Evolutionary conservation across 768 basidiomycete genomes (phyloP).

Genomic region (Pleurotus platypus): DNA sequence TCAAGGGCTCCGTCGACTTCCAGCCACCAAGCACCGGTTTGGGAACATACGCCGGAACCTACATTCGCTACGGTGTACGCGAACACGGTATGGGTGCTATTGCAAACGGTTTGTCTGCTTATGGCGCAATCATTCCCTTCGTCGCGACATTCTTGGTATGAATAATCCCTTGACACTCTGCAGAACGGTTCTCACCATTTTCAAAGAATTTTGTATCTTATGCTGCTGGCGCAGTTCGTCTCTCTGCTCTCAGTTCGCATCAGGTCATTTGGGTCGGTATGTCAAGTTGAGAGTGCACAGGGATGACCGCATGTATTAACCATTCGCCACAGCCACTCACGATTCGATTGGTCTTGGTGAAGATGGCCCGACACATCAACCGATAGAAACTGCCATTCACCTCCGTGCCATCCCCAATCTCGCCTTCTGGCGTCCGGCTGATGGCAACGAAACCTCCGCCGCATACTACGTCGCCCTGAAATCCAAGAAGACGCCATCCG

Average conservation of each 20-base stretch:
- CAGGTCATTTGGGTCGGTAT: slow-evolving; percentile 92
- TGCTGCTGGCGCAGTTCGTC: slow-evolving; percentile 87
- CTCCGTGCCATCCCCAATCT: slow-evolving; percentile 89
- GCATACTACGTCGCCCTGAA: slow-evolving; percentile 79
- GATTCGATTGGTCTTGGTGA: slow-evolving; percentile 92
- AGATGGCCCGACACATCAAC: slow-evolving; percentile 96
- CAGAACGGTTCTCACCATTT: slow-evolving; percentile 10
- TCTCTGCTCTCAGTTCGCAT: slow-evolving; percentile 85
- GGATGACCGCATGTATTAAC: background rate
- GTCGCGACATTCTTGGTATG: slow-evolving; percentile 86
- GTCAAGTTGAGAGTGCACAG: slow-evolving; percentile 22
- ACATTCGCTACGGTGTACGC: slow-evolving; percentile 95
- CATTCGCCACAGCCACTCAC: slow-evolving; percentile 68
- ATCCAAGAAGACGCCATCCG: slow-evolving; percentile 75
- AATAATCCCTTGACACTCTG: background rate
- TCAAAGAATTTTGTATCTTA: slow-evolving; percentile 88
- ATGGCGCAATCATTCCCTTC: slow-evolving; percentile 89
- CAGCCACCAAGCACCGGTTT: slow-evolving; percentile 84
- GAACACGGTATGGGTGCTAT: slow-evolving; percentile 98
- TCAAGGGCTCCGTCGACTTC: slow-evolving; percentile 84
- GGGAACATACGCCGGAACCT: slow-evolving; percentile 82
- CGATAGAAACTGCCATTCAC: slow-evolving; percentile 83
- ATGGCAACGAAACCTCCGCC: slow-evolving; percentile 97
- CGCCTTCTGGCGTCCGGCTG: slow-evolving; percentile 90
- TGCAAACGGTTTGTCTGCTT: slow-evolving; percentile 85